Percentiles rank a stretch among this genome's conserved stretches.
These are phyloP conservation scores for Gnetum montanum DNA, from an alignment of 75 land plant genomes.

Conservation along the genomic window DNA sequence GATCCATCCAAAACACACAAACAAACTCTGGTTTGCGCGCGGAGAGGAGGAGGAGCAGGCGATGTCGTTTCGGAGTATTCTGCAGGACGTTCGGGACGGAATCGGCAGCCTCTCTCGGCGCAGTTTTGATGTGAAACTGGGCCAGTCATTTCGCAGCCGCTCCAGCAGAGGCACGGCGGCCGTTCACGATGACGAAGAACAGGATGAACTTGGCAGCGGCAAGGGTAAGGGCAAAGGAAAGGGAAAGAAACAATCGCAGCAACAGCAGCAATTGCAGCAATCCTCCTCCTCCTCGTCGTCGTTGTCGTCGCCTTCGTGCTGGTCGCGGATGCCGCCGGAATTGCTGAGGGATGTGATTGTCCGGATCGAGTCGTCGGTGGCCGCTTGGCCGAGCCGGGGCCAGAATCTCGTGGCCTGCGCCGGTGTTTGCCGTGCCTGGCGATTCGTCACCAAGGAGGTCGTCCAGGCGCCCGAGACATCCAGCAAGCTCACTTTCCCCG, in stretches of 20 bases:
- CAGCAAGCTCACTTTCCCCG: constrained; percentile 74
- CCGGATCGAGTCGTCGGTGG: constrained; percentile 52
- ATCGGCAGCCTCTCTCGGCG: constrained; percentile 35
- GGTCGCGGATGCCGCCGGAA: constrained; percentile 70
- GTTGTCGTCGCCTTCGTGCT: constrained; percentile 22
- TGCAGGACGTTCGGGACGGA: constrained; percentile 34
- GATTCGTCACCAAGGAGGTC: constrained; percentile 53
- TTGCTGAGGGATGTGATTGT: constrained; percentile 55
- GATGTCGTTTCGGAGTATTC: constrained; percentile 14
- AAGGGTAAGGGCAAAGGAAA: too few species aligned
- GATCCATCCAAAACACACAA: too few species aligned
- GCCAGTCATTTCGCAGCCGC: constrained; percentile 17
- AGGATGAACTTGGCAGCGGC: not conserved
- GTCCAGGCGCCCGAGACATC: constrained; percentile 55
- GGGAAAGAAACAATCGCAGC: too few species aligned
- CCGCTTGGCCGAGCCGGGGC: constrained; percentile 54
- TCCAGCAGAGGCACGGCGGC: constrained; percentile 23
- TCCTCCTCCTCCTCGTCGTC: too few species aligned
- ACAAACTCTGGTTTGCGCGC: too few species aligned
- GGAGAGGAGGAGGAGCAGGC: too few species aligned
- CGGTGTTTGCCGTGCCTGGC: constrained; percentile 68
- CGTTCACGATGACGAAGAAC: not conserved
- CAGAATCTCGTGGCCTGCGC: constrained; percentile 57
- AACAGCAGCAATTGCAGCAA: too few species aligned
- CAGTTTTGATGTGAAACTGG: constrained; percentile 34